phyloP scores from a whole-genome alignment of 225 moss, liverwort and hornwort genomes.

The Sphagnum tenellum region DNA sequence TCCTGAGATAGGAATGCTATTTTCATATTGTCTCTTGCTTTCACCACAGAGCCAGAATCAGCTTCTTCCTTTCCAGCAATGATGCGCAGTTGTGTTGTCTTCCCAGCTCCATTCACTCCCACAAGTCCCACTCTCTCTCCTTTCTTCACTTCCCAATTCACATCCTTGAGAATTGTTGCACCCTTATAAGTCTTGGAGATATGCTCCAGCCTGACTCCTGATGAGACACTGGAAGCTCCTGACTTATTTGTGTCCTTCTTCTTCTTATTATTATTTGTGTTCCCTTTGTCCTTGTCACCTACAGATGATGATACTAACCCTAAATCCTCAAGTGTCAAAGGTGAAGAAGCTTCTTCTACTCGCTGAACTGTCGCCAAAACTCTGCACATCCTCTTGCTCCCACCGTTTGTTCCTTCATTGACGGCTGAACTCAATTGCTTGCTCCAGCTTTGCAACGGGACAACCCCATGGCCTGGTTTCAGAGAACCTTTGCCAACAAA shows the following conservation, averaged over 20 bases:
- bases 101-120: conserved; percentile 59
- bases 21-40: conserved; percentile 48
- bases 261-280: background rate
- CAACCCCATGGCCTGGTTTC: too few species aligned
- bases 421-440: too few species aligned
- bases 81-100: conserved; percentile 61
- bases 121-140: conserved; percentile 63
- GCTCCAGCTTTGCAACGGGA: too few species aligned
- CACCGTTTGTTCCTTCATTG: too few species aligned
- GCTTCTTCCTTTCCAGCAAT: conserved; percentile 50
- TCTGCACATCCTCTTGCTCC: conserved; percentile 4
- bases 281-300: conserved; percentile 7
- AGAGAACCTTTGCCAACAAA: too few species aligned
- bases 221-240: conserved; percentile 37
- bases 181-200: conserved; percentile 50
- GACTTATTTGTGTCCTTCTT: conserved; percentile 15
- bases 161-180: conserved; percentile 36
- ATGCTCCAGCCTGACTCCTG: conserved; percentile 51
- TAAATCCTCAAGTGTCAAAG: conserved; percentile 22
- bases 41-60: conserved; percentile 48
- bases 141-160: conserved; percentile 55
- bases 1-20: conserved; percentile 60
- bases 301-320: conserved; percentile 11
- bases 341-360: conserved; percentile 24
- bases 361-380: conserved; percentile 15